A percentile compares a stretch with the other conserved stretches of the same genome.
These are phyloP conservation scores for Cytidiella melzeri DNA, from an alignment of 768 basidiomycete genomes.

Conservation along the genomic window DNA sequence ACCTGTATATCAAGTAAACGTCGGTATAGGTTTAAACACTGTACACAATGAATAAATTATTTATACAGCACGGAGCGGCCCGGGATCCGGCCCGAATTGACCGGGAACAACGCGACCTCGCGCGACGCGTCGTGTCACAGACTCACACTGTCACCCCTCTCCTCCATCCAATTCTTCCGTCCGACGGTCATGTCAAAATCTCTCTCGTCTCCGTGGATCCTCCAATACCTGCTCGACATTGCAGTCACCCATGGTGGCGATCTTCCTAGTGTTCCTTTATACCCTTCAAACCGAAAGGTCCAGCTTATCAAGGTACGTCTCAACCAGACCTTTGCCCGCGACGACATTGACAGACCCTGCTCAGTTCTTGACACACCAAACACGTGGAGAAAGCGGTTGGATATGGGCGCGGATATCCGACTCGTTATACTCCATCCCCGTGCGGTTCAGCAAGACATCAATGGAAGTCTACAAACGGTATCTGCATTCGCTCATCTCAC, in stretches of 20 bases:
- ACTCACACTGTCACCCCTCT: neutral
- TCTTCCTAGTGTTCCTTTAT: conserved; percentile 28
- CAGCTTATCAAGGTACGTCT: conserved; percentile 51
- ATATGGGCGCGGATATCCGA: conserved; percentile 66
- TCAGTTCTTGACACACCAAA: conserved; percentile 54
- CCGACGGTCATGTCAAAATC: conserved; percentile 40
- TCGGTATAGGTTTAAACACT: too few relatives aligned
- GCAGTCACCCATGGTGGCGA: conserved; percentile 49
- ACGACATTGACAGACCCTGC: neutral
- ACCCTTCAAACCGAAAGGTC: conserved; percentile 40
- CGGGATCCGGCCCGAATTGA: too few relatives aligned
- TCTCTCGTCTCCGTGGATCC: conserved; percentile 48
- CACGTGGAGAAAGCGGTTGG: conserved; percentile 21
- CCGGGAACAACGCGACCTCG: too few relatives aligned
- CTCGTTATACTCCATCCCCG: conserved; percentile 41
- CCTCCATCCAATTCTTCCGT: too few relatives aligned
- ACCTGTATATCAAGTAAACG: too few relatives aligned
- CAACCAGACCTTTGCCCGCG: neutral
- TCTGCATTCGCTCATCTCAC: conserved; percentile 5
- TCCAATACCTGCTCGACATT: conserved; percentile 40
- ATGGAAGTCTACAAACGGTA: conserved; percentile 36
- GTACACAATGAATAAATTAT: too few relatives aligned
- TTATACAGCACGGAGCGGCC: too few relatives aligned
- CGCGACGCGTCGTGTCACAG: conserved; percentile 2
- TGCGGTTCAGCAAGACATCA: conserved; percentile 51